Base-by-base conservation (phyloP, 1,139 yeast genomes). In the Kodamaea fungicola region DNA sequence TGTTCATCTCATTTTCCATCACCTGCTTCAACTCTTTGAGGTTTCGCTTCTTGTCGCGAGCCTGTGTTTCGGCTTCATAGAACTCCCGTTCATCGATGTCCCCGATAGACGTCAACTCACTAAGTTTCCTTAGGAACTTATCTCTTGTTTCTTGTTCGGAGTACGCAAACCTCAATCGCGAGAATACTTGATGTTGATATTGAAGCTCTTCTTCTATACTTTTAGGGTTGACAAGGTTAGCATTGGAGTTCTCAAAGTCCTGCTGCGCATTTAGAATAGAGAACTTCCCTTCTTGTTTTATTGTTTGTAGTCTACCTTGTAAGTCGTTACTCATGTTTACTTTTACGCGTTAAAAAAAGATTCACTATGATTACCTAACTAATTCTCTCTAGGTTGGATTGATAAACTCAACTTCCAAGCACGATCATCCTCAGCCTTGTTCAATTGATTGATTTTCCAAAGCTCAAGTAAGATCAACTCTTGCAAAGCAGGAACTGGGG, bases 361-460 rank as follows among this genome's bases (percentile, higher is more conserved):
- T 16, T 16, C 19, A 4, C 19, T 16, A 4, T 16, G 5, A 16
- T 16, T 16, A 23, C 12, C n/a, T 21, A n/a, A 30, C 12, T 10
- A 22, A 8, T 22, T 19, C 10, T 65, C 71, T 43, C 74, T 52
- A 6, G 75, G 73, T 40, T 70, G 75, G 33, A 78, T 71, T 41
- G 64, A 55, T 50, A 83, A 74, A 62, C 90, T 83, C 54, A 83
- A 64, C 42, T 79, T 74, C 84, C 90, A 83, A 2, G 83, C 78
- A 47, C 92, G 67, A 47, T 83, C 90, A 32, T 72, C 77, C 44
- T 80, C 84, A 27, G 70, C 64, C 43, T 72, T 61, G 52, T 80
- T 79, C 42, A 80, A 62, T 48, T 78, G 83, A 44, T 75, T 67
- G 10, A 83, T 79, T 46, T 82, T 78, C 87, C 88, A 80, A 31